These are phyloP conservation scores for Cronartium quercuum DNA, from an alignment of 1,284 basidiomycete species.

Conservation along the genomic window DNA sequence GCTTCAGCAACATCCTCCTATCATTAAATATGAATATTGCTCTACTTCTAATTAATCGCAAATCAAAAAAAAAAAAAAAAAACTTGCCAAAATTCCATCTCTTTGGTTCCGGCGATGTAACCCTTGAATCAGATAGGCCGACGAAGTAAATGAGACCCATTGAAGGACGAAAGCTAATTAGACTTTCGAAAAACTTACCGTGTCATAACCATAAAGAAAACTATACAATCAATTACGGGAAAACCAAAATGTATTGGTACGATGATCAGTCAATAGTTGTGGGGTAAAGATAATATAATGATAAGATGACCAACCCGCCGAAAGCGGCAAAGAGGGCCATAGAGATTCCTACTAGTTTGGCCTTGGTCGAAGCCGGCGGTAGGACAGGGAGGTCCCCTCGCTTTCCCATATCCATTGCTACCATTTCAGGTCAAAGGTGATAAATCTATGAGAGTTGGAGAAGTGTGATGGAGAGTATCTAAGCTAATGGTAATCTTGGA, in stretches of 20 bases:
- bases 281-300: too few species aligned
- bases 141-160: background rate
- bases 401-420: background rate
- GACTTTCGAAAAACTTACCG: background rate
- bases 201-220: conserved; percentile 1
- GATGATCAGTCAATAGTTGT: too few species aligned
- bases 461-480: too few species aligned
- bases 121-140: background rate
- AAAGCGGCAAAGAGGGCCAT: conserved; percentile 39
- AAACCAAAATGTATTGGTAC: too few species aligned
- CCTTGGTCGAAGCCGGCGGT: conserved; percentile 16
- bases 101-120: background rate
- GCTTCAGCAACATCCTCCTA: background rate
- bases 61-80: background rate
- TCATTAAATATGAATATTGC: background rate
- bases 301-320: conserved; percentile 34
- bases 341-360: conserved; percentile 27
- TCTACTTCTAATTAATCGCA: background rate
- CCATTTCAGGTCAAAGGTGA: too few species aligned
- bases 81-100: background rate
- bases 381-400: background rate
- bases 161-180: background rate
- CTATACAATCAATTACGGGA: too few species aligned
- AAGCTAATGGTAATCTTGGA: too few species aligned
- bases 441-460: too few species aligned